These are phyloP conservation scores for Aphanomyces cochlioides DNA, from an alignment of 352 stramenopile species.

Conservation along the genomic window DNA sequence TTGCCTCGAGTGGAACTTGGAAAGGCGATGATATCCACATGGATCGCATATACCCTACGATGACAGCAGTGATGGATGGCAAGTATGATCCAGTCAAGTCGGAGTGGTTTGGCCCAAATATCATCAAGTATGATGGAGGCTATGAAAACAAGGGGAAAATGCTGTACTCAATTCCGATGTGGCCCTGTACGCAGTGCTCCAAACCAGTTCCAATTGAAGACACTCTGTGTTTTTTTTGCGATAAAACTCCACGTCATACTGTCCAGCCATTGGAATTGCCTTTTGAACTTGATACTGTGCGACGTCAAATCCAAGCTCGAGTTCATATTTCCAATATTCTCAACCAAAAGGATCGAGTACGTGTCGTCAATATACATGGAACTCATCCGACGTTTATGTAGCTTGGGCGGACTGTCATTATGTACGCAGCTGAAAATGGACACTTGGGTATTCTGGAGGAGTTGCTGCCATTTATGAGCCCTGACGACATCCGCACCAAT, in stretches of 20 bases:
- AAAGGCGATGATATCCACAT: slow-evolving; percentile 11
- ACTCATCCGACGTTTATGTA: neutral
- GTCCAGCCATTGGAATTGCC: neutral
- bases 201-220: slow-evolving; percentile 9
- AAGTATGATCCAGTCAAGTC: slow-evolving; percentile 10
- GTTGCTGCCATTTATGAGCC: slow-evolving; percentile 1
- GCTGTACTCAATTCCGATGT: slow-evolving; percentile 19
- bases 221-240: slow-evolving; percentile 11
- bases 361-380: too few relatives aligned
- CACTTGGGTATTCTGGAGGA: slow-evolving; percentile 7
- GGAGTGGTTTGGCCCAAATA: neutral
- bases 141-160: neutral
- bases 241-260: neutral
- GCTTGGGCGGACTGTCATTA: neutral
- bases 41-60: neutral
- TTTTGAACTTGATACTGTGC: slow-evolving; percentile 4
- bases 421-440: neutral
- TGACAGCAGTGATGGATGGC: slow-evolving; percentile 5
- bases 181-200: slow-evolving; percentile 8
- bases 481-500: neutral
- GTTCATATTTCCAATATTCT: too few relatives aligned
- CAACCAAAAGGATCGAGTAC: too few relatives aligned
- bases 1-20: slow-evolving; percentile 15
- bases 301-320: too few relatives aligned
- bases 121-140: neutral